Evolutionary conservation across 208 protist species (phyloP), one percentile per base, ranked within the genome.

Genomic region (Vickermania ingenoplastis): DNA sequence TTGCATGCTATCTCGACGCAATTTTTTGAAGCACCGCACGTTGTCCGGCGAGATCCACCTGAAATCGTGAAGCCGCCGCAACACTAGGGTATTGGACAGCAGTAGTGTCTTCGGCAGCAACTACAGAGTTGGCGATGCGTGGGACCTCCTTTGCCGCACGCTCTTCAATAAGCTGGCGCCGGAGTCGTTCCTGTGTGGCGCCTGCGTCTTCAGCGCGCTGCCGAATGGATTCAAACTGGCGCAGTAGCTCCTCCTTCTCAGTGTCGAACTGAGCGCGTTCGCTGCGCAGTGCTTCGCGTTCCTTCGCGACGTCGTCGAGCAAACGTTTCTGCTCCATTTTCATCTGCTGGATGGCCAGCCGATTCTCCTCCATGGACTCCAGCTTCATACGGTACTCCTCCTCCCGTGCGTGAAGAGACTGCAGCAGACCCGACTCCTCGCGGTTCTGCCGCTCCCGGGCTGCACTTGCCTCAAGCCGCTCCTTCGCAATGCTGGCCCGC

Each of bases 1-100:
- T n/a, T n/a, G n/a, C n/a, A n/a, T n/a, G n/a, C n/a, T n/a, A n/a
- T n/a, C n/a, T n/a, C n/a, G n/a, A n/a, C n/a, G 63, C 53, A 27
- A 87, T 78, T 52, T 77, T 79, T 45, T 86, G 71, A 3, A 95
- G 65, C 11, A 95, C 52, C 25, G 88, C 88, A 29, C 88, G 84
- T 61, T 95, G 88, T 13, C 73, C 68, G 2, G 84, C 84, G 4
- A 95, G 66, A 58, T 92, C 83, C 67, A 91, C 85, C 57, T 91
- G 82, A 25, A 94, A 67, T 3, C 73, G 67, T 7, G 82, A 86
- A 0, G 75, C 71, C 7, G 71, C 71, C 23, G 2, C 4, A 1
- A 29, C 25, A 5, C 26, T 48, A 3, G 53, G 25, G 22, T 56
- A 54, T 23, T 75, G 59, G n/a, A n/a, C n/a, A 0, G 48, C 45